Evolutionary conservation across 768 basidiomycete species (phyloP).

Genomic region (Lactifluus echinatus): DNA sequence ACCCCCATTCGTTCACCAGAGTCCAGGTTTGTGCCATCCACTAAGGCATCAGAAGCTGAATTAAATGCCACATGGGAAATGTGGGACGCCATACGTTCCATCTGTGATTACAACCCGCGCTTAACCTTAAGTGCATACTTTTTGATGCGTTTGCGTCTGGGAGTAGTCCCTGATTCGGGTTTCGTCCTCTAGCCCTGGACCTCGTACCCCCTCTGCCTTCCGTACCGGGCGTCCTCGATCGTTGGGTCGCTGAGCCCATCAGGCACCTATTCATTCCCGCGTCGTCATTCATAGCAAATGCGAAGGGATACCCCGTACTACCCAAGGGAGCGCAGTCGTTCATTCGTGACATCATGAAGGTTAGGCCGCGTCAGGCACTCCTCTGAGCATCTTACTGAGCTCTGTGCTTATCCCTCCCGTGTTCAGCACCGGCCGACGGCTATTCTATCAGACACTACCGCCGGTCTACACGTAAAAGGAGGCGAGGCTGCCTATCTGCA

Average conservation of each 20-base stretch:
- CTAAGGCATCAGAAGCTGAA: slow-evolving; percentile 42
- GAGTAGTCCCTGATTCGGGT: slow-evolving; percentile 16
- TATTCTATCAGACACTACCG: slow-evolving; percentile 64
- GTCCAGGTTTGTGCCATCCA: slow-evolving; percentile 22
- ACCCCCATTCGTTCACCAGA: slow-evolving; percentile 24
- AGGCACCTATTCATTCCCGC: slow-evolving; percentile 82
- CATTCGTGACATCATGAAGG: slow-evolving; percentile 84
- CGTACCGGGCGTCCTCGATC: slow-evolving; percentile 60
- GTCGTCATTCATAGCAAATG: slow-evolving; percentile 88
- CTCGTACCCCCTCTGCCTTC: slow-evolving; percentile 82
- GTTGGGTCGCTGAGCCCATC: slow-evolving; percentile 95
- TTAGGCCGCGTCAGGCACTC: slow-evolving; percentile 28
- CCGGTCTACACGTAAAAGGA: slow-evolving; percentile 64
- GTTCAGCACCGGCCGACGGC: slow-evolving; percentile 75
- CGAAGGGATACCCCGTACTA: slow-evolving; percentile 94
- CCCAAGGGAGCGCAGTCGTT: slow-evolving; percentile 90
- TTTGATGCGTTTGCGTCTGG: slow-evolving; percentile 2
- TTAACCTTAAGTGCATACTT: slow-evolving; percentile 55
- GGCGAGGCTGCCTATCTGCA: slow-evolving; percentile 85
- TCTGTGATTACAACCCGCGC: slow-evolving; percentile 77
- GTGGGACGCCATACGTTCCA: slow-evolving; percentile 90
- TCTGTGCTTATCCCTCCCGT: slow-evolving; percentile 5
- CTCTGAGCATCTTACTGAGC: background rate
- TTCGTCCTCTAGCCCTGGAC: slow-evolving; percentile 64
- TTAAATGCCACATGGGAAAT: slow-evolving; percentile 89